Conservation (phyloP, 2,329 filamentous ascomycete species). For the Diaporthe aspalathi region DNA sequence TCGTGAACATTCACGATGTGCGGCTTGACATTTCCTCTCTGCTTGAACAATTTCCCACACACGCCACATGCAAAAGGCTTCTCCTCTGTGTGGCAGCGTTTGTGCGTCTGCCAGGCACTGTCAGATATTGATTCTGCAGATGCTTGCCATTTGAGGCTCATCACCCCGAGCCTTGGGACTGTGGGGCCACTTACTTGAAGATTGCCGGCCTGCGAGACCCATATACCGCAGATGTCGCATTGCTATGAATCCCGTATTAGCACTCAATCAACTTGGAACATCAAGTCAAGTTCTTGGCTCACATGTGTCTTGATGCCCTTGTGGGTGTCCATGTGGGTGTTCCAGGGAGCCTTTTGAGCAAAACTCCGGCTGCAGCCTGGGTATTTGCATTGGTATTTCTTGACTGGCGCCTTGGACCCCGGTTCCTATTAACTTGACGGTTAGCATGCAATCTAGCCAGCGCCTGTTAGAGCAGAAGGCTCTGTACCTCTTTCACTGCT, state of each 20-base stretch:
- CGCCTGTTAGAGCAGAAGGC: not conserved
- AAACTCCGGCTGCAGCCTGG: conserved; percentile 84
- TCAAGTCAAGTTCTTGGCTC: conserved; percentile 51
- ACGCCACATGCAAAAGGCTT: conserved; percentile 83
- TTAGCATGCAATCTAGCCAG: not conserved
- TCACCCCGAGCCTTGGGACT: not conserved
- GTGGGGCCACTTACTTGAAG: conserved; percentile 72
- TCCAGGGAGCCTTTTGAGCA: conserved; percentile 90
- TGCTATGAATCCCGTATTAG: conserved; percentile 39
- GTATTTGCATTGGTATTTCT: conserved; percentile 79
- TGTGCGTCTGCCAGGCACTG: conserved; percentile 73
- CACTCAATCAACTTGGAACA: not conserved
- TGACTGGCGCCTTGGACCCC: conserved; percentile 56
- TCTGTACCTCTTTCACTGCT: conserved; percentile 28
- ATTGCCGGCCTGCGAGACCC: conserved; percentile 92
- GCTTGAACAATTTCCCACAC: conserved; percentile 86
- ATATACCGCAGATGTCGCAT: conserved; percentile 71
- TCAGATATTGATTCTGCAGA: not conserved
- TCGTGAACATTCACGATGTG: conserved; percentile 82
- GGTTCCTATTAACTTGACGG: conserved; percentile 30
- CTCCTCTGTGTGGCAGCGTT: conserved; percentile 88
- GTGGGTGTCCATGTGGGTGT: conserved; percentile 89
- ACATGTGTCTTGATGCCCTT: conserved; percentile 93
- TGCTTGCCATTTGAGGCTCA: not conserved
- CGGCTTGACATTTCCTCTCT: conserved; percentile 85